A percentile compares a stretch with the other conserved stretches of the same genome.
phyloP scores from a whole-genome alignment of 225 moss, liverwort and hornwort species.

The Antitrichia curtipendula region DNA sequence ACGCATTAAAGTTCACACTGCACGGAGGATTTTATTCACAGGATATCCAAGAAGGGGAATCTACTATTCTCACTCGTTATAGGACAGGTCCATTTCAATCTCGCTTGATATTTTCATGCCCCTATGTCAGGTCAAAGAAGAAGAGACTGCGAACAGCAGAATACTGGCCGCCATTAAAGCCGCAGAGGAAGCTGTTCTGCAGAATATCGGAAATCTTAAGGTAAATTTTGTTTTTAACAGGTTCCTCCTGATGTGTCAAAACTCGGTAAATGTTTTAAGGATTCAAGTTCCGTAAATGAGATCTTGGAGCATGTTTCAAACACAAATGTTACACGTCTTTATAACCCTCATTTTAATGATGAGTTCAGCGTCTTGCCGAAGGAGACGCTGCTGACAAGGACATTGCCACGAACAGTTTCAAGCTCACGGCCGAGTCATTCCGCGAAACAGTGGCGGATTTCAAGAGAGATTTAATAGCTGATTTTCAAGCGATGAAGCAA shows the following conservation, averaged over 20 bases:
- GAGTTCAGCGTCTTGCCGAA: conserved; percentile 1
- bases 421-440: background rate
- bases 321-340: background rate
- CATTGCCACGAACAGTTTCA: background rate
- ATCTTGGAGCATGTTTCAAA: background rate
- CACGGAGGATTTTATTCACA: background rate
- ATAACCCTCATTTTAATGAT: background rate
- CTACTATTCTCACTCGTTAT: background rate
- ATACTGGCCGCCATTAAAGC: conserved; percentile 19
- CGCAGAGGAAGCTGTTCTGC: conserved; percentile 6
- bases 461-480: conserved; percentile 2
- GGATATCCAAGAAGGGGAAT: background rate
- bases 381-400: background rate
- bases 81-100: background rate
- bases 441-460: background rate
- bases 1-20: background rate
- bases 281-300: background rate
- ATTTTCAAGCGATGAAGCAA: background rate
- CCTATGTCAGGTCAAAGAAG: conserved; percentile 31
- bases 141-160: conserved; percentile 31
- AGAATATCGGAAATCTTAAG: conserved; percentile 11
- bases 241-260: background rate
- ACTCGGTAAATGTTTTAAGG: background rate
- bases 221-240: background rate
- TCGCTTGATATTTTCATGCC: conserved; percentile 1